Evolutionary conservation across 108 stramenopile genomes (phyloP), one percentile per base, ranked within the genome.

Genomic region (Cyclotella sp.): DNA sequence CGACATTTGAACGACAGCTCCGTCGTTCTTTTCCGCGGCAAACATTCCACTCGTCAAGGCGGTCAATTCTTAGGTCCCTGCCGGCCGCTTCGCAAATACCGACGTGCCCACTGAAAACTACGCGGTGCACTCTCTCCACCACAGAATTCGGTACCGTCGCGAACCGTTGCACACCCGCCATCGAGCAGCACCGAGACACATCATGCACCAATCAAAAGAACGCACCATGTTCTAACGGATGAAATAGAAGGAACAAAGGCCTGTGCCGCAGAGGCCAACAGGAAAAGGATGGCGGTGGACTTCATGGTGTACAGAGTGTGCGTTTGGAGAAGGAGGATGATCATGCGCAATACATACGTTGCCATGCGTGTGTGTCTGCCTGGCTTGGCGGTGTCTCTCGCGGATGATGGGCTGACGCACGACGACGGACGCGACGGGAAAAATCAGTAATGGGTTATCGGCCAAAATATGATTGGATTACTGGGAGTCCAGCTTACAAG

Each of bases 231-330:
- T 70, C 79, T 54, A 22, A 72, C n/a, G 28, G 67, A 47, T 12
- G 63, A 61, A 19, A 53, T 40, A 29, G 79, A 73, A 45, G 79
- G 79, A 22, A 68, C 61, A 65, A 81, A 81, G 10, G 79, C 79
- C 53, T 73, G 64, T 18, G 76, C 62, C 44, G 79, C 70, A 10
- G 79, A 63, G 42, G 73, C 73, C 14, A 81, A 53, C 28, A 65
- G 39, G 42, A 70, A 34, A 26, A 65, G 28, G 62, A 62, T 49
- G 21, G 54, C 60, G 69, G 70, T 52, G 73, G 73, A 63, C 70
- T 75, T 74, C 79, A 81, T 81, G 73, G 47, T 78, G 4, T 34
- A 34, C 49, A 19, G 42, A 29, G 12, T 61, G 70, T 61, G 27
- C 16, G 42, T 65, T 44, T 26, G 21, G 21, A 46, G 22, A 7